phyloP scores from a whole-genome alignment of 2,329 filamentous ascomycete genomes.

The Penicillium hordei region DNA sequence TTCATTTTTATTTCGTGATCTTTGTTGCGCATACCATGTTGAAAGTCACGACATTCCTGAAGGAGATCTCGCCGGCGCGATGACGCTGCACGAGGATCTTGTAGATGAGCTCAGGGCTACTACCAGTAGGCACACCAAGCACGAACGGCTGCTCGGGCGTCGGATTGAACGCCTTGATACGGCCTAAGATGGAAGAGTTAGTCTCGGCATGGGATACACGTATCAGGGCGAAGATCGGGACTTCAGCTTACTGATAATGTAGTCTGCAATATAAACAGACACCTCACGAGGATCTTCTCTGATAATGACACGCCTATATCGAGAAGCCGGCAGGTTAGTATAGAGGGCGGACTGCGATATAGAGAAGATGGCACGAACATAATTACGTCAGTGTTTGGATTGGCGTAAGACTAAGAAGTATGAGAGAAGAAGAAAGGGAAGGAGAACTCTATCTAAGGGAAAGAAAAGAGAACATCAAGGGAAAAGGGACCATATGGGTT shows the following conservation, averaged over 20 bases:
- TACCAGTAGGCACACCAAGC: constrained; percentile 79
- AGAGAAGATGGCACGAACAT: constrained; percentile 24
- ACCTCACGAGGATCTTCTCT: constrained; percentile 68
- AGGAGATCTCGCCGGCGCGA: constrained; percentile 64
- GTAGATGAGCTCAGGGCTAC: constrained; percentile 76
- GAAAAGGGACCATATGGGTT: constrained; percentile 25
- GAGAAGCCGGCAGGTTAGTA: constrained; percentile 13
- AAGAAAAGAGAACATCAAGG: constrained; percentile 9
- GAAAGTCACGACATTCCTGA: constrained; percentile 86
- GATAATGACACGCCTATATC: constrained; percentile 75
- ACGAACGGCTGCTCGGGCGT: constrained; percentile 74
- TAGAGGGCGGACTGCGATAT: not conserved
- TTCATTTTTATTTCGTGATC: not conserved
- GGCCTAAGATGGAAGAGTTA: constrained; percentile 50
- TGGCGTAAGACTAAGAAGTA: not conserved
- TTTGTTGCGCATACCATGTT: constrained; percentile 66
- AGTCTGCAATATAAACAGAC: constrained; percentile 75
- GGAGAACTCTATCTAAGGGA: not conserved
- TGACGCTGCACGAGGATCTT: constrained; percentile 63
- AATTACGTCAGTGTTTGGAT: constrained; percentile 30
- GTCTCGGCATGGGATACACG: not conserved
- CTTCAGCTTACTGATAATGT: constrained; percentile 65
- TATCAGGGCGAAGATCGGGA: not conserved
- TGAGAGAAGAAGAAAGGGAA: constrained; percentile 4
- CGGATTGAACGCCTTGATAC: constrained; percentile 75